Percentiles rank a stretch among this genome's conserved stretches.
phyloP scores from a whole-genome alignment of 2,329 filamentous ascomycete species.

The Diplodia intermedia region DNA sequence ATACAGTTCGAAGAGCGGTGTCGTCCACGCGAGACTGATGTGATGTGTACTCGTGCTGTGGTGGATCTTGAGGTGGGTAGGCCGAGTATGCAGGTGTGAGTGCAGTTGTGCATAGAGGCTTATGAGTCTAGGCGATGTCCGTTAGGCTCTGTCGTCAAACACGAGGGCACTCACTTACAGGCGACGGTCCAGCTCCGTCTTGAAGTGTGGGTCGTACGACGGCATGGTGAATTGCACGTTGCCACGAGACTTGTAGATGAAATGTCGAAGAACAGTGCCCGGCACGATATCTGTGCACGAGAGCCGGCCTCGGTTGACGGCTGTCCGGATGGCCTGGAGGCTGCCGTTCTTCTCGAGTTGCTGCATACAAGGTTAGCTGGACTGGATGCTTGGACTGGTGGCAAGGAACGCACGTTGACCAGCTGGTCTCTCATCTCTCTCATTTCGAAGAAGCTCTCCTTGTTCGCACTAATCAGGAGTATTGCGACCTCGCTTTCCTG shows the following conservation, averaged over 20 bases:
- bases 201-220: conserved; percentile 74
- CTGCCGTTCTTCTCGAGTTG: conserved; percentile 79
- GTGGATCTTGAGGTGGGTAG: conserved; percentile 84
- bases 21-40: conserved; percentile 87
- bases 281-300: conserved; percentile 77
- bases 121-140: conserved; percentile 65
- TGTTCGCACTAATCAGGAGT: conserved; percentile 88
- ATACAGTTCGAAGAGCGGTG: conserved; percentile 91
- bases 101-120: conserved; percentile 86
- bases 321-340: conserved; percentile 74
- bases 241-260: conserved; percentile 90
- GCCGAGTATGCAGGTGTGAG: conserved; percentile 80
- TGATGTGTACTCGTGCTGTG: conserved; percentile 74
- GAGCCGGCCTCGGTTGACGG: conserved; percentile 74
- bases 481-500: conserved; percentile 81
- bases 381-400: not conserved
- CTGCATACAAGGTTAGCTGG: conserved; percentile 44
- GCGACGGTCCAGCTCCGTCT: conserved; percentile 65
- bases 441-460: conserved; percentile 91
- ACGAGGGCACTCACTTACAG: conserved; percentile 52
- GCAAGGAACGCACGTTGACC: conserved; percentile 56
- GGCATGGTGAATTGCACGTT: conserved; percentile 98
- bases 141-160: not conserved
- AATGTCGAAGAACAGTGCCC: conserved; percentile 83
- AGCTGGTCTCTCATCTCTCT: conserved; percentile 72